Evolutionary conservation across 1,139 yeast genomes (phyloP), one percentile per base, ranked within the genome.

Genomic region (Suhomyces ambrosiae): DNA sequence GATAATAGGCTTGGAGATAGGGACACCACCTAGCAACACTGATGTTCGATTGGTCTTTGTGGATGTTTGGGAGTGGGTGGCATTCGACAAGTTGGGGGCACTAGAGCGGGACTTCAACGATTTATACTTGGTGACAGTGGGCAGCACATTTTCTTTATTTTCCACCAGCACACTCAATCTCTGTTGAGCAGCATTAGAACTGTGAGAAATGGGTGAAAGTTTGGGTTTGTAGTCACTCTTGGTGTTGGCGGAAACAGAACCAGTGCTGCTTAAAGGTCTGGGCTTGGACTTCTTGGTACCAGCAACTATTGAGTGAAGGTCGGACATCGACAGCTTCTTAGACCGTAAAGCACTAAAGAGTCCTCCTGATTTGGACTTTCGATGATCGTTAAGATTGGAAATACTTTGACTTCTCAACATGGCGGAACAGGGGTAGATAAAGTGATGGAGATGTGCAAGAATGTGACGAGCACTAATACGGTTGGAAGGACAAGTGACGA

Each of bases 391-490:
- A 12, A 63, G 45, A 40, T 61, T 58, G 28, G 58, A 49, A 16
- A 60, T 59, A 37, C 65, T 61, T 35, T 61, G 67, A 38, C 66
- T 60, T 35, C 65, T 57, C 31, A 63, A 49, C 68, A 63, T 61
- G 25, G 17, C 39, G 36, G 13, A 23, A 8, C 11, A 18, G 30
- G 23, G 16, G 30, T 22, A 12, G 27, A 15, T 30, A 30, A 16
- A 17, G 22, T 17, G 19, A 33, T 14, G 32, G 13, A 22, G 15
- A 24, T 12, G 32, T 12, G 9, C 10, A 17, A 18, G 37, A 32
- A 25, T 24, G 21, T 28, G 7, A 7, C 24, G 18, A 21, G 17
- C 10, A 18, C 21, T 18, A 18, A n/a, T 23, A 23, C 22, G 19
- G n/a, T 7, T n/a, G 22, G 13, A 29, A 5, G 7, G 24, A n/a